Evolutionary conservation across 176 grass and related monocot species (phyloP).

Genomic region (Urochloa ruziziensis): DNA sequence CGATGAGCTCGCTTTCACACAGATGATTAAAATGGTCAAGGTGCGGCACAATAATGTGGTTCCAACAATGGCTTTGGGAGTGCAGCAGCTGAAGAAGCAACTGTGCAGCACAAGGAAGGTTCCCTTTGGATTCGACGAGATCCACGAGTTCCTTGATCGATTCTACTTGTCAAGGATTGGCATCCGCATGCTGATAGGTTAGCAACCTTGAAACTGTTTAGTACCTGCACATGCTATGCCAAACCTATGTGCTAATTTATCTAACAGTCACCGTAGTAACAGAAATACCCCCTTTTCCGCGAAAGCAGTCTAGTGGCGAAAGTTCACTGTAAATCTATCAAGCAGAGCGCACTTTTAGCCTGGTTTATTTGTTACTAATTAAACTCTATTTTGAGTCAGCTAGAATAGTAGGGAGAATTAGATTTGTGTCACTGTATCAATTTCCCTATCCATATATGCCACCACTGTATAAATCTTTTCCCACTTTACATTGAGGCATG

Average conservation of each 20-base stretch:
- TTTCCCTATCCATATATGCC: too few species aligned
- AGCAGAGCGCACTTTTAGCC: not conserved
- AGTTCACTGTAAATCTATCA: constrained; percentile 15
- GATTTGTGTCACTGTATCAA: too few species aligned
- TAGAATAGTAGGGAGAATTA: too few species aligned
- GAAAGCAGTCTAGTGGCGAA: not conserved
- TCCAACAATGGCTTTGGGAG: constrained; percentile 81
- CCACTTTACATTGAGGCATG: not conserved
- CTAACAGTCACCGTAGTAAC: not conserved
- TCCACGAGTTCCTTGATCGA: constrained; percentile 82
- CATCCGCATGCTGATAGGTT: constrained; percentile 97
- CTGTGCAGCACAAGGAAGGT: constrained; percentile 38
- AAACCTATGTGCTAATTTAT: not conserved
- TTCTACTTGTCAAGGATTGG: constrained; percentile 96
- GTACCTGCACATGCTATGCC: not conserved
- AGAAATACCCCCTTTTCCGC: not conserved
- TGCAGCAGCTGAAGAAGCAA: constrained; percentile 89
- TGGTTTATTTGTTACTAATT: not conserved
- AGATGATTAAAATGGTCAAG: constrained; percentile 81
- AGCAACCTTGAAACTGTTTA: constrained; percentile 37
- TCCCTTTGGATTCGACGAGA: constrained; percentile 59
- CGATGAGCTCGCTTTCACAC: constrained; percentile 74
- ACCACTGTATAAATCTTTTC: too few species aligned
- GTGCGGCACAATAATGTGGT: constrained; percentile 91
- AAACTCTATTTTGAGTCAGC: not conserved